Conservation (phyloP, 352 stramenopile species). For the Phytophthora podocarpi region DNA sequence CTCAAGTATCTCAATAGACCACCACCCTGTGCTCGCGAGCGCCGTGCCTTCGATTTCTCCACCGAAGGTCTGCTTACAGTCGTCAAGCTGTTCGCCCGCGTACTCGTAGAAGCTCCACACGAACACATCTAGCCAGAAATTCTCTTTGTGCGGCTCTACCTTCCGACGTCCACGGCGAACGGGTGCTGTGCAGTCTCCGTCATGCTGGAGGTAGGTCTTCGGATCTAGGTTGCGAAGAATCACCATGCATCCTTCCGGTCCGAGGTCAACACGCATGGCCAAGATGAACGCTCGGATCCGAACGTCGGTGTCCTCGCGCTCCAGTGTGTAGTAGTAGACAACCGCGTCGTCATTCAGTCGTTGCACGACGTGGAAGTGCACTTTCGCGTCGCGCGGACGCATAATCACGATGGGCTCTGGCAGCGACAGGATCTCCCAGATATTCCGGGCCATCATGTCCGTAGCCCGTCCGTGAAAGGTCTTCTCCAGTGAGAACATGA, state of each 20-base stretch:
- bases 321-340: constrained; percentile 75
- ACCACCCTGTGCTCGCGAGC: constrained; percentile 60
- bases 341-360: constrained; percentile 60
- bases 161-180: constrained; percentile 65
- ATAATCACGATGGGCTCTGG: constrained; percentile 51
- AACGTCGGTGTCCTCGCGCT: constrained; percentile 55
- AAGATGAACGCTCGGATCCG: constrained; percentile 67
- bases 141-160: constrained; percentile 48
- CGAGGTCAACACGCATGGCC: constrained; percentile 56
- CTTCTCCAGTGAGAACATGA: constrained; percentile 77
- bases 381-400: constrained; percentile 55
- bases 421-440: constrained; percentile 60
- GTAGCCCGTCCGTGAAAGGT: constrained; percentile 40
- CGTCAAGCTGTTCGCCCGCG: constrained; percentile 37
- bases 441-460: constrained; percentile 45
- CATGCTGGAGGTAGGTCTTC: constrained; percentile 53
- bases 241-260: constrained; percentile 42
- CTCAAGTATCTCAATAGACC: constrained; percentile 77
- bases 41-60: constrained; percentile 62
- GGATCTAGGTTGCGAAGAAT: constrained; percentile 65
- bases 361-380: constrained; percentile 71
- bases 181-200: constrained; percentile 49
- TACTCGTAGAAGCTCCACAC: constrained; percentile 69
- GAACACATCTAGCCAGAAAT: constrained; percentile 77
- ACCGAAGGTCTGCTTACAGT: constrained; percentile 66